Percentiles rank a stretch among this genome's conserved stretches.
phyloP scores from a whole-genome alignment of 805 yeast species.

The Lachancea fermentati region DNA sequence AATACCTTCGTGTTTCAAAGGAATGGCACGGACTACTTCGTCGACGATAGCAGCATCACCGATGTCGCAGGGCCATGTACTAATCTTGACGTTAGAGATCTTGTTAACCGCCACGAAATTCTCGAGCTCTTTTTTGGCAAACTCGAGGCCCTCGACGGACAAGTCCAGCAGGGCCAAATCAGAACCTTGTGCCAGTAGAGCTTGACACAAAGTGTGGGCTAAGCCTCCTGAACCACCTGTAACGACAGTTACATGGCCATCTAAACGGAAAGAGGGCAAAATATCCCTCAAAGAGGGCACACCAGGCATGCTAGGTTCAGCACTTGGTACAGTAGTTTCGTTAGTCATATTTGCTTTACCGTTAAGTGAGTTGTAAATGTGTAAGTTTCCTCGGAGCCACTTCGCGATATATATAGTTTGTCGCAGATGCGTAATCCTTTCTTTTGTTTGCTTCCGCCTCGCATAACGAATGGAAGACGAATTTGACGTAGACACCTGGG shows the following conservation, averaged over 20 bases:
- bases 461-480: not conserved
- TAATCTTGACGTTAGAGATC: slow-evolving; percentile 33
- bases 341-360: too few relatives aligned
- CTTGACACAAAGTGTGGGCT: slow-evolving; percentile 58
- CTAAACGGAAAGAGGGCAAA: slow-evolving; percentile 61
- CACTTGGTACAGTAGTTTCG: slow-evolving; percentile 19
- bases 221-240: slow-evolving; percentile 84
- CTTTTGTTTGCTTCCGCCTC: too few relatives aligned
- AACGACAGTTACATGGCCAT: slow-evolving; percentile 63
- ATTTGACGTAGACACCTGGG: slow-evolving; percentile 1
- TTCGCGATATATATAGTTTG: too few relatives aligned
- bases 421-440: too few relatives aligned
- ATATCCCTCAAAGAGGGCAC: slow-evolving; percentile 35
- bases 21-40: slow-evolving; percentile 44
- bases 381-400: too few relatives aligned
- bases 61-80: slow-evolving; percentile 71
- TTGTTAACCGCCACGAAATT: slow-evolving; percentile 42
- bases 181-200: slow-evolving; percentile 71
- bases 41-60: slow-evolving; percentile 59
- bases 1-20: slow-evolving; percentile 51
- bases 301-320: slow-evolving; percentile 20
- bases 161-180: slow-evolving; percentile 68
- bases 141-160: slow-evolving; percentile 52
- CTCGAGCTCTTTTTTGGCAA: slow-evolving; percentile 45
- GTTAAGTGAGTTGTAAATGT: too few relatives aligned